Conservation (phyloP, 352 stramenopile species). For the Phytophthora cajani region DNA sequence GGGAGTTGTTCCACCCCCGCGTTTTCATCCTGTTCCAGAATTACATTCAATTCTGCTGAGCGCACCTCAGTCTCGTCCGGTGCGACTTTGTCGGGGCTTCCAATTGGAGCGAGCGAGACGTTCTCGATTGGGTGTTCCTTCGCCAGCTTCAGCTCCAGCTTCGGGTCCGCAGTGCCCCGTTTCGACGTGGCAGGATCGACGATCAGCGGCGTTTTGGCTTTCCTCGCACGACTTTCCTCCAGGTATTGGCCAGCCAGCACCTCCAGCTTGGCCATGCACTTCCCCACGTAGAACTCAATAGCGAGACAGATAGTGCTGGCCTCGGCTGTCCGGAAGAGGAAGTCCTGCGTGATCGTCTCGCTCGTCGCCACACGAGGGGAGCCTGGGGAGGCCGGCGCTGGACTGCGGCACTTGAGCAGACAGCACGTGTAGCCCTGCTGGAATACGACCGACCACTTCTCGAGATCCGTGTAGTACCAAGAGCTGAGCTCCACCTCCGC, state of each 20-base stretch:
- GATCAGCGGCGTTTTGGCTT: slow-evolving; percentile 5
- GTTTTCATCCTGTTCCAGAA: neutral
- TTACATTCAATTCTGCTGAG: neutral
- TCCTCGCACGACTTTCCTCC: slow-evolving; percentile 24
- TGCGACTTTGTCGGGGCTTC: slow-evolving; percentile 9
- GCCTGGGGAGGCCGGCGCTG: slow-evolving; percentile 11
- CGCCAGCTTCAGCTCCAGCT: slow-evolving; percentile 9
- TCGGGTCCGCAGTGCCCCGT: neutral
- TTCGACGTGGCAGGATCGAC: slow-evolving; percentile 3
- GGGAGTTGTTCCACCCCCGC: neutral
- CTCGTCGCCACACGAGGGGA: slow-evolving; percentile 3
- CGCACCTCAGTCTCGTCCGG: neutral
- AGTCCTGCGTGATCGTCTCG: slow-evolving; percentile 44
- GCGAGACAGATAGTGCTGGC: slow-evolving; percentile 59
- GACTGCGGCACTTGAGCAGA: slow-evolving; percentile 57
- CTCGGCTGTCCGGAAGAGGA: slow-evolving; percentile 67
- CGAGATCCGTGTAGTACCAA: slow-evolving; percentile 85
- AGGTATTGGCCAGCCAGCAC: slow-evolving; percentile 44
- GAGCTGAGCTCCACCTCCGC: slow-evolving; percentile 57
- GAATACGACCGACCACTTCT: slow-evolving; percentile 74
- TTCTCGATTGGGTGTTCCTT: slow-evolving; percentile 31
- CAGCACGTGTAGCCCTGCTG: slow-evolving; percentile 67
- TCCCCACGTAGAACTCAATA: slow-evolving; percentile 84
- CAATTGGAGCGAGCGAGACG: slow-evolving; percentile 26
- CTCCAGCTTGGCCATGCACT: slow-evolving; percentile 82